These are phyloP conservation scores for Mycena sp. DNA, from an alignment of 1,284 basidiomycete genomes.

Conservation along the genomic window DNA sequence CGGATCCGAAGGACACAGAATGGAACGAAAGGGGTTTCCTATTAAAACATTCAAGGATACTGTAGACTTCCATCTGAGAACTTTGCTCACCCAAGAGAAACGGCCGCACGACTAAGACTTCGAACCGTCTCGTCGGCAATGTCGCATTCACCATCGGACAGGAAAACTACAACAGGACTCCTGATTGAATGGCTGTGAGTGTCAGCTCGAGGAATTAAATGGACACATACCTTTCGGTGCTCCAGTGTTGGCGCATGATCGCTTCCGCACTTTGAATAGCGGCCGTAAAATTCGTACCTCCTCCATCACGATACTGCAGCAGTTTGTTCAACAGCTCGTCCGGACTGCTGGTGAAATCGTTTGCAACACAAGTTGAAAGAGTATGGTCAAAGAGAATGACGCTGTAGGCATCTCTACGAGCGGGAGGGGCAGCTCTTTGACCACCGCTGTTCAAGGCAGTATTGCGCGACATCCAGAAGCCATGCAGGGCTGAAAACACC, in stretches of 20 bases:
- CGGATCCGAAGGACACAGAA: conserved; percentile 61
- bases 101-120: conserved; percentile 54
- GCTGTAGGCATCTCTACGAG: conserved; percentile 65
- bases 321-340: conserved; percentile 54
- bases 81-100: conserved; percentile 55
- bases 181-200: conserved; percentile 39
- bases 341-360: conserved; percentile 61
- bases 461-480: conserved; percentile 65
- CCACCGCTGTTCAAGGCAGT: conserved; percentile 42
- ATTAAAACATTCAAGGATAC: neutral
- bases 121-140: conserved; percentile 52
- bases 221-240: conserved; percentile 57
- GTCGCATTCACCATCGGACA: conserved; percentile 66
- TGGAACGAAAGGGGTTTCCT: conserved; percentile 70
- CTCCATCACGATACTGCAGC: conserved; percentile 42
- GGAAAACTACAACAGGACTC: conserved; percentile 65
- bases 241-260: conserved; percentile 62
- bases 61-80: neutral
- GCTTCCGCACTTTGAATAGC: conserved; percentile 51
- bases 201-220: neutral
- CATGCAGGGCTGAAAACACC: conserved; percentile 61
- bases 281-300: conserved; percentile 59
- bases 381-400: conserved; percentile 59
- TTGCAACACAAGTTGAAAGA: conserved; percentile 42
- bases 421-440: conserved; percentile 30